Conservation (phyloP, 148 eudicot species). For the Camellia lanceoleosa region DNA sequence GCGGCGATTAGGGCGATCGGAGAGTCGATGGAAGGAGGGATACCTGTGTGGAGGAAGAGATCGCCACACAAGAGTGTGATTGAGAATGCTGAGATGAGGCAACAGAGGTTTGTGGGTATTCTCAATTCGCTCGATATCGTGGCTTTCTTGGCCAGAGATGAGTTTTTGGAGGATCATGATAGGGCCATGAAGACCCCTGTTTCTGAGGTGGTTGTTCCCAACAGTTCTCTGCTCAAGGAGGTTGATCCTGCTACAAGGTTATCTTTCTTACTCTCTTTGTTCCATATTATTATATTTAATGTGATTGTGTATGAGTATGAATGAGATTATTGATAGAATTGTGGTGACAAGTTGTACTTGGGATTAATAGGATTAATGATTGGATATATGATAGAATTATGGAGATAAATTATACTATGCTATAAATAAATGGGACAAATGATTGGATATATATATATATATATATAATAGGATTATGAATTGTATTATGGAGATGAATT, state of each 20-base stretch:
- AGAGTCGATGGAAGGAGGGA: constrained; percentile 81
- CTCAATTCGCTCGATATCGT: constrained; percentile 83
- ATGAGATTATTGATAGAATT: too few species aligned
- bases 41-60: constrained; percentile 77
- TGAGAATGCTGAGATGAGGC: constrained; percentile 72
- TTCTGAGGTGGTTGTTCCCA: constrained; percentile 63
- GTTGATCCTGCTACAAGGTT: constrained; percentile 98
- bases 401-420: too few species aligned
- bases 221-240: constrained; percentile 66
- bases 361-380: too few species aligned
- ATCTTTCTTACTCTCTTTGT: constrained; percentile 5
- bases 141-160: constrained; percentile 73
- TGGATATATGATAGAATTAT: too few species aligned
- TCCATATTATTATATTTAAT: too few species aligned
- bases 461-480: too few species aligned
- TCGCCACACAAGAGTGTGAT: constrained; percentile 35
- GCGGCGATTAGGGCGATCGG: constrained; percentile 80
- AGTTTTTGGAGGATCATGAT: constrained; percentile 72
- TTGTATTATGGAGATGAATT: too few species aligned
- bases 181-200: constrained; percentile 88
- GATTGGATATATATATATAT: too few species aligned
- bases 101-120: constrained; percentile 79
- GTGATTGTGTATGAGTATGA: too few species aligned
- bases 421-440: too few species aligned
- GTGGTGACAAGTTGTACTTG: too few species aligned